Percentiles rank a stretch among this genome's conserved stretches.
phyloP scores from a whole-genome alignment of 495 filamentous ascomycete genomes.

The Aspergillus saccharolyticus region DNA sequence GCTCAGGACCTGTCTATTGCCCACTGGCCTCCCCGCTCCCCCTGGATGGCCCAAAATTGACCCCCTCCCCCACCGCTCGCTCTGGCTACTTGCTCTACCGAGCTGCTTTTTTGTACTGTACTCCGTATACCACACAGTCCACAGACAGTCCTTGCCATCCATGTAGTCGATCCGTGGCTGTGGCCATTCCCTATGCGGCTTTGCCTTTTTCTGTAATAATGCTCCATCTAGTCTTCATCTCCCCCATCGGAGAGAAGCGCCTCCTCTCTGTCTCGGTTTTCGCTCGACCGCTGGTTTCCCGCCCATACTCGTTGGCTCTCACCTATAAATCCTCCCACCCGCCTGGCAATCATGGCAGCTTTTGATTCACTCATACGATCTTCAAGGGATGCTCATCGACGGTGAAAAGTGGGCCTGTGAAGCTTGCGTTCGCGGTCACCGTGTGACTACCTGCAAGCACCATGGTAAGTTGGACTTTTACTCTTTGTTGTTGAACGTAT shows the following conservation, averaged over 20 bases:
- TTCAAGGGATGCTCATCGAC: slow-evolving; percentile 67
- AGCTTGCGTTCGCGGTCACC: slow-evolving; percentile 87
- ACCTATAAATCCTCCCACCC: slow-evolving; percentile 12
- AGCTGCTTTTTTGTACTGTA: not conserved
- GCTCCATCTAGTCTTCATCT: not conserved
- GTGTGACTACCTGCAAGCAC: slow-evolving; percentile 58
- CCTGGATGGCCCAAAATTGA: no score
- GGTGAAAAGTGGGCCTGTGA: slow-evolving; percentile 89
- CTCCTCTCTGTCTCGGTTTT: not conserved
- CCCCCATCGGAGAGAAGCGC: not conserved
- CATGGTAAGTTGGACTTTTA: no score
- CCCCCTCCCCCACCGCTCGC: not conserved
- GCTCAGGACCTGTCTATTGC: not conserved
- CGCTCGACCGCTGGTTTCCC: slow-evolving; percentile 2
- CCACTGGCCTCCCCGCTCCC: no score
- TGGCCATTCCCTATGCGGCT: slow-evolving; percentile 1
- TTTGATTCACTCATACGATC: not conserved
- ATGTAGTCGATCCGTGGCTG: slow-evolving; percentile 14
- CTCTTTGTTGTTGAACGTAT: no score
- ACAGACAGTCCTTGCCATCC: not conserved
- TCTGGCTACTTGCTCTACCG: not conserved
- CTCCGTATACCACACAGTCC: no score
- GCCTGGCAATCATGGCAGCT: slow-evolving; percentile 5
- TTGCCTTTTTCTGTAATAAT: slow-evolving; percentile 1
- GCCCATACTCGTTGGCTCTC: not conserved